Conservation (phyloP, 179 eudicot species). For the Spinacia oleracea region DNA sequence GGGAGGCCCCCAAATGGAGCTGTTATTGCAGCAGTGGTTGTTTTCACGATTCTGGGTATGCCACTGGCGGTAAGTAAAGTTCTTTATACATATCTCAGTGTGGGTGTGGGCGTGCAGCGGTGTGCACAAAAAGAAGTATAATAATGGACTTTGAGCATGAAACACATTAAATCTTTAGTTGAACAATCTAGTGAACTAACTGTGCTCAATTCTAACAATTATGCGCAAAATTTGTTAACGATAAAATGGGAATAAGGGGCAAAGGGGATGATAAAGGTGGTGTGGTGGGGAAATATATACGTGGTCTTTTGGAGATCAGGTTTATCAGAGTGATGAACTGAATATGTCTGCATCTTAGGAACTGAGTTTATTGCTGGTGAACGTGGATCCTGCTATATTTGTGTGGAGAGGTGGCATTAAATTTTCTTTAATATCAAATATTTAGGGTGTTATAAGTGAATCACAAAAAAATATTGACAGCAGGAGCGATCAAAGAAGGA, state of each 20-base stretch:
- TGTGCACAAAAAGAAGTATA: no score
- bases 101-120: background rate
- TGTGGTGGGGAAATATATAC: no score
- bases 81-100: background rate
- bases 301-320: background rate
- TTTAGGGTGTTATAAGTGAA: background rate
- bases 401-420: background rate
- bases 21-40: conserved; percentile 68
- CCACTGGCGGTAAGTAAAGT: conserved; percentile 85
- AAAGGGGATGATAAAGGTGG: no score
- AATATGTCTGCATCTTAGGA: no score
- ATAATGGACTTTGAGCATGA: no score
- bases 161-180: no score
- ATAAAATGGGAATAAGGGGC: no score
- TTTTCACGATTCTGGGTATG: conserved; percentile 83
- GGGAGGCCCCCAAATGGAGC: conserved; percentile 65
- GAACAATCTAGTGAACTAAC: background rate
- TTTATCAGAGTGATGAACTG: no score
- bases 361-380: background rate
- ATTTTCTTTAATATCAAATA: background rate
- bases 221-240: no score
- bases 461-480: background rate
- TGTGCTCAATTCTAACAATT: no score
- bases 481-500: background rate
- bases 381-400: background rate